Percentiles rank a stretch among this genome's conserved stretches.
Evolutionary conservation across 2,329 filamentous ascomycete species (phyloP).

Genomic region (Graphilbum ipis-grandicollis): DNA sequence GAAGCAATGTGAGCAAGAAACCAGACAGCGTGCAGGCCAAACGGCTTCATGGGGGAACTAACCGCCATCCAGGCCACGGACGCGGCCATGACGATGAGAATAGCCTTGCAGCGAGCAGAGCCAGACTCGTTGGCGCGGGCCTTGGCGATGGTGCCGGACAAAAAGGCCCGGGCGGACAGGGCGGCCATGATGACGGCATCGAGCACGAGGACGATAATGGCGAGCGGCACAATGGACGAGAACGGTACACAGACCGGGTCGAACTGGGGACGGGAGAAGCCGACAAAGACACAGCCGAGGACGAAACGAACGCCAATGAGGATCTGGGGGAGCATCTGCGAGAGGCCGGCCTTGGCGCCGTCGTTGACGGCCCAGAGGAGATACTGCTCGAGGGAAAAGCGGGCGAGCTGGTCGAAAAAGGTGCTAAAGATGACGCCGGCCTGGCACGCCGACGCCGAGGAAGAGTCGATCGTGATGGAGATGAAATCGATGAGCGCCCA

Average conservation of each 20-base stretch:
- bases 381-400: slow-evolving; percentile 35
- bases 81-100: slow-evolving; percentile 23
- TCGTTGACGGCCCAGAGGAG: slow-evolving; percentile 32
- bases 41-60: slow-evolving; percentile 18
- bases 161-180: slow-evolving; percentile 23
- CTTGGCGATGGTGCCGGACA: slow-evolving; percentile 17
- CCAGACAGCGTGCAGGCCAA: no score
- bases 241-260: slow-evolving; percentile 32
- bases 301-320: slow-evolving; percentile 29
- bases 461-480: slow-evolving; percentile 26
- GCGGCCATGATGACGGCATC: slow-evolving; percentile 27
- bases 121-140: slow-evolving; percentile 13
- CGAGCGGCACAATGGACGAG: slow-evolving; percentile 25
- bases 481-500: slow-evolving; percentile 38
- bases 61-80: slow-evolving; percentile 37
- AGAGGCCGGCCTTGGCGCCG: slow-evolving; percentile 14
- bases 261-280: slow-evolving; percentile 34
- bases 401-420: slow-evolving; percentile 38
- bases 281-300: slow-evolving; percentile 36
- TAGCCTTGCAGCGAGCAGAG: slow-evolving; percentile 19
- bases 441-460: slow-evolving; percentile 28
- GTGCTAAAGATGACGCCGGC: slow-evolving; percentile 32
- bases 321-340: slow-evolving; percentile 26
- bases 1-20: not conserved
- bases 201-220: slow-evolving; percentile 24